Evolutionary conservation across 2,329 filamentous ascomycete species (phyloP), one percentile per base, ranked within the genome.

Genomic region (Xylaria polymorpha): DNA sequence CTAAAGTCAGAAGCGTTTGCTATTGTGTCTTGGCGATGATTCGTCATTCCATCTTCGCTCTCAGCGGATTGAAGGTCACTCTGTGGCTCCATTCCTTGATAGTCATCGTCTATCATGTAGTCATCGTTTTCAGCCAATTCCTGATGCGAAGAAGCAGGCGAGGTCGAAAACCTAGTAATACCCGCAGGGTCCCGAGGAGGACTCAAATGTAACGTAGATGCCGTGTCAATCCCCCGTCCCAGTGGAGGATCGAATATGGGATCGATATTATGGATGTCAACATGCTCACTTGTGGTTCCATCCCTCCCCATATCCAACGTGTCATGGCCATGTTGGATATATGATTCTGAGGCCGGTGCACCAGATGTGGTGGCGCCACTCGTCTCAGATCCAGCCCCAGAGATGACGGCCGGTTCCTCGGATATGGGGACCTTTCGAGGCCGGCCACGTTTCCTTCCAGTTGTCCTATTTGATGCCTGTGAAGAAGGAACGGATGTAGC

Each of bases 1-100:
- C 86, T 88, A 70, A 88, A 88, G 46, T 88, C 86, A 18, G 78
- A 79, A 2, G 79, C 80, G 57, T 85, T 81, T 4, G 81, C 81
- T 56, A 85, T 81, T 0, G 81, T 85, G 59, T 86, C 74, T 69
- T 75, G 76, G 48, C 75, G 68, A 46, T 71, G 72, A 43, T 74
- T 68, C 29, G 70, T 74, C 25, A 70, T 60, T 35, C 53, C 71
- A 18, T 72, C 72, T 39, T 70, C 67, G 51, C 65, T 73, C 1
- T 70, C 66, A 20, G 75, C 70, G 3, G 77, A 79, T 39, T 72
- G 73, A 18, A 70, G 39, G 46, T 79, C 77, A 69, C 77, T 79
- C 8, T 75, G 74, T 20, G 72, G 69, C 58, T 77, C 76, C 61
- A 73, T 67, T 57, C 69, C 63, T 35, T 73, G 68, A 63, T 74